phyloP scores from a whole-genome alignment of 2,329 filamentous ascomycete species.

The Hymenoscyphus fraxineus region DNA sequence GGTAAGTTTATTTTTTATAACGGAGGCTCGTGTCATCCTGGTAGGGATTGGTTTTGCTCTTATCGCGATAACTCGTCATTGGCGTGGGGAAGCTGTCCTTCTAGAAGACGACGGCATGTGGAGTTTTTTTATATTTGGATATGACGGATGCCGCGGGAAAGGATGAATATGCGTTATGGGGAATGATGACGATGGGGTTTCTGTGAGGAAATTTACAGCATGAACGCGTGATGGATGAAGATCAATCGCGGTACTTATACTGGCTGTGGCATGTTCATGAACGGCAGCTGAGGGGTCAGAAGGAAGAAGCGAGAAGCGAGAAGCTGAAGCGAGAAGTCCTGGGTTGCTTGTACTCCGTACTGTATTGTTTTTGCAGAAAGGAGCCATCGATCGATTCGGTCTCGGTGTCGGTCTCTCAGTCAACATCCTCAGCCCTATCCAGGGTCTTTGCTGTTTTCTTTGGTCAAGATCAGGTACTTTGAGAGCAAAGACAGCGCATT shows the following conservation, averaged over 20 bases:
- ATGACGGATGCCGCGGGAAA: neutral
- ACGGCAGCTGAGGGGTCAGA: no score
- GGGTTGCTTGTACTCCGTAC: neutral
- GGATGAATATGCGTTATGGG: neutral
- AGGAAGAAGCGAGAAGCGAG: no score
- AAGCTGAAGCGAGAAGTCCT: no score
- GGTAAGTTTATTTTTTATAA: neutral
- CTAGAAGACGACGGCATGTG: neutral
- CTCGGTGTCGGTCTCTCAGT: no score
- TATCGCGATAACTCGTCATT: neutral
- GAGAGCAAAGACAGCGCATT: neutral
- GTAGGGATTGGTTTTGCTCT: neutral
- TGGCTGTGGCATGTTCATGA: no score
- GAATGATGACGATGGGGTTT: no score
- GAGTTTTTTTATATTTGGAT: neutral
- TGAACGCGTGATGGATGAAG: no score
- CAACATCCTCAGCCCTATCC: neutral
- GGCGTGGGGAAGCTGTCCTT: constrained; percentile 1
- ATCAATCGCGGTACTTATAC: no score
- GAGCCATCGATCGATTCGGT: neutral
- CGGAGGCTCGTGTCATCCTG: neutral
- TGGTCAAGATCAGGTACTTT: no score
- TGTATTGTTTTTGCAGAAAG: neutral
- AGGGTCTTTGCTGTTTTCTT: no score
- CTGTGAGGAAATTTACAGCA: no score